A percentile compares a stretch with the other conserved stretches of the same genome.
These are phyloP conservation scores for Leishmania turanica DNA, from an alignment of 208 protist species.

Conservation along the genomic window DNA sequence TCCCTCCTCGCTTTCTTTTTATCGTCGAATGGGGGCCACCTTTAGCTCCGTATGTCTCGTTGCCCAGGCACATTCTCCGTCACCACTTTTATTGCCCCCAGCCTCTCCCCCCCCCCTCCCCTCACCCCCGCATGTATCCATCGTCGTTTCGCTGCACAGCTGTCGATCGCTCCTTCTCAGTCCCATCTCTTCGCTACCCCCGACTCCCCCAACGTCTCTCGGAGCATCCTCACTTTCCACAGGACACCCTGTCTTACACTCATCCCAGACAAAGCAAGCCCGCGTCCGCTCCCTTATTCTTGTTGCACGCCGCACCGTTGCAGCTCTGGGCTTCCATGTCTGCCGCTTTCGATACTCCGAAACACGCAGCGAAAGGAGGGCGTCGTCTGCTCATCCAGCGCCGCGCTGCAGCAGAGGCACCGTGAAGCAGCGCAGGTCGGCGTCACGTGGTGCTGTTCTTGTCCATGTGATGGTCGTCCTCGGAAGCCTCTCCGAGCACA, in stretches of 20 bases:
- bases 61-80: neutral
- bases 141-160: neutral
- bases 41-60: neutral
- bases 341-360: neutral
- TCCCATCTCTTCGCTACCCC: neutral
- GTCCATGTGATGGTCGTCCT: neutral
- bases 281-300: neutral
- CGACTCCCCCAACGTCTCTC: neutral
- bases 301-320: neutral
- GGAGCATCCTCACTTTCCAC: neutral
- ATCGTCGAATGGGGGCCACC: neutral
- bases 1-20: neutral
- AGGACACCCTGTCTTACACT: neutral
- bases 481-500: neutral
- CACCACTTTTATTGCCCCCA: neutral
- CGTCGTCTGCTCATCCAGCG: neutral
- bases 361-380: neutral
- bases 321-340: neutral
- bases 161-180: neutral
- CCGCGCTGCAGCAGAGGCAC: neutral
- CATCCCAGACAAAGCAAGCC: neutral
- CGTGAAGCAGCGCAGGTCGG: neutral
- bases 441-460: neutral
- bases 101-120: too few species aligned
- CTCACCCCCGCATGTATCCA: neutral